Base-by-base conservation (phyloP, 73 alveolate species). In the Halteria grandinella region DNA sequence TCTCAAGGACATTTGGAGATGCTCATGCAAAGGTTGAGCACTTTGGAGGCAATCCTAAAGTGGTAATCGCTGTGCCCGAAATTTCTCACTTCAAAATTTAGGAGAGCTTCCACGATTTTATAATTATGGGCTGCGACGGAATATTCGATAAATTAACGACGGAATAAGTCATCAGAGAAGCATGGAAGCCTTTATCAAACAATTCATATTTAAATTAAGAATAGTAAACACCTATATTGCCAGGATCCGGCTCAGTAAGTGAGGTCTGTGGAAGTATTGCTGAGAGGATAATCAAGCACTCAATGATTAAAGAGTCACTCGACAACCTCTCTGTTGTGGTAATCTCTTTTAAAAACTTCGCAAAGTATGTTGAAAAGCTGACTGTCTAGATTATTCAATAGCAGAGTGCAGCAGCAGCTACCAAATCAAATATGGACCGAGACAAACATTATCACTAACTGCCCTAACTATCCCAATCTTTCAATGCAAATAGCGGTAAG, bases 1-100 rank as follows among this genome's bases (percentile, higher is more conserved):
- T 82, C 55, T 81, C 93, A 17, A 50, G 98, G 48, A 87, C 96
- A 0, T 79, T 93, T 17, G 98, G 98, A 14, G 98, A 93, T 62
- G 75, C 90, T 7, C 94, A 85, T 28, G 97, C 96, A 11, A 93
- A 93, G 81, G 53, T 70, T 31, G 57, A 82, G 20, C 75, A 69
- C 23, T 88, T 75, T 29, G 98, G 98, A 0, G 98, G 98, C 8
- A 87, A 87, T 62, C 69, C 79, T 33, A 89, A 88, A 28, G 98
- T 93, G 2, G 85, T 93, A 17, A 89, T 93, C 12, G 57, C 95
- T 18, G 89, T 73, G 48, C 98, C 98, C 23, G 99, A 95, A 55
- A 66, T 95, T 48, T 75, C 43, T 45, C 71, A 39, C 25, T 28
- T 17, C 17, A 32, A 53, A 21, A 72, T 83, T 27, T 93, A 92